Evolutionary conservation across 768 basidiomycete species (phyloP).

Genomic region (Phanerochaete carnosa): DNA sequence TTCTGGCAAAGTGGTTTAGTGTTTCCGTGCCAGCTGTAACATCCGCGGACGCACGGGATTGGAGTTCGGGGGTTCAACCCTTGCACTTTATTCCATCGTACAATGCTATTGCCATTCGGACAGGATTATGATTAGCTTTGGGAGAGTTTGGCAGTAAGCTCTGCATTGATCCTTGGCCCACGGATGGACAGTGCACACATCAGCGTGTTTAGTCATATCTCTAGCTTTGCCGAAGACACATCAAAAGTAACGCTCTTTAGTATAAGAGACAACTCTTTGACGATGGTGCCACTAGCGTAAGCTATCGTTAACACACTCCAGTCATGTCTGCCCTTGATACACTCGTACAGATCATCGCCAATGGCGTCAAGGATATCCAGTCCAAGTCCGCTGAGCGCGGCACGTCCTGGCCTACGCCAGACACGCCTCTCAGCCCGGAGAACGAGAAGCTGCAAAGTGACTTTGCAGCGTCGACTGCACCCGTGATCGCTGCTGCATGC

Average conservation of each 20-base stretch:
- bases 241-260: too few species aligned
- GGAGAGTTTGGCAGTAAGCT: too few species aligned
- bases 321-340: conserved; percentile 4
- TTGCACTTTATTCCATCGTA: too few species aligned
- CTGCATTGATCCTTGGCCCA: background rate
- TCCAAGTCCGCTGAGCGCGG: background rate
- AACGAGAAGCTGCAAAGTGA: background rate
- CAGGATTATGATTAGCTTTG: too few species aligned
- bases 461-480: background rate
- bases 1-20: too few species aligned
- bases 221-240: background rate
- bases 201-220: background rate
- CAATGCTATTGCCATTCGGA: too few species aligned
- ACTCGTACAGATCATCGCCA: conserved; percentile 5
- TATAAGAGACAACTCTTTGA: too few species aligned
- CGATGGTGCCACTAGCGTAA: too few species aligned
- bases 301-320: background rate
- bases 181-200: background rate
- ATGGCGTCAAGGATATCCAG: conserved; percentile 4
- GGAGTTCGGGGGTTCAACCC: too few species aligned
- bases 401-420: background rate
- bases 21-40: too few species aligned
- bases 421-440: background rate
- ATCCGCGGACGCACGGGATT: too few species aligned
- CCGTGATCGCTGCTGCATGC: conserved; percentile 10